Conservation (phyloP, 805 yeast genomes). For the Metschnikowia reukaufii region DNA sequence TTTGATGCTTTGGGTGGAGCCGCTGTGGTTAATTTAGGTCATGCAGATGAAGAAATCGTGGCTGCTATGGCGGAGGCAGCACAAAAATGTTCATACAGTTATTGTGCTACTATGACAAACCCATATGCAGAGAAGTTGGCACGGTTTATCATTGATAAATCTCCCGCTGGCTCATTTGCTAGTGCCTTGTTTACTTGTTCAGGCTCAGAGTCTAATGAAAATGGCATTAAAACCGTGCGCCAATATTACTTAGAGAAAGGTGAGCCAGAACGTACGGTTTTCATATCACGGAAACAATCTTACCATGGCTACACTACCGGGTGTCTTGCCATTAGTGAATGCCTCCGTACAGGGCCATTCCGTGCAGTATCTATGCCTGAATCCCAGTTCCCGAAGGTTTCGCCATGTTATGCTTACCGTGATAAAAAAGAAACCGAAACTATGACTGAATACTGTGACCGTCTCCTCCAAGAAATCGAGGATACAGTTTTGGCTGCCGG, state of each 20-base stretch:
- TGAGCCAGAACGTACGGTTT: slow-evolving; percentile 17
- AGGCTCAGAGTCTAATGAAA: slow-evolving; percentile 21
- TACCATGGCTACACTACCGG: slow-evolving; percentile 22
- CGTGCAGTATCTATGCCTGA: slow-evolving; percentile 14
- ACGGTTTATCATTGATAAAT: slow-evolving; percentile 16
- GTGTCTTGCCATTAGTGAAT: slow-evolving; percentile 16
- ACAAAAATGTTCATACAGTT: slow-evolving; percentile 14
- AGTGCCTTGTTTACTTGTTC: slow-evolving; percentile 20
- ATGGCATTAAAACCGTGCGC: slow-evolving; percentile 20
- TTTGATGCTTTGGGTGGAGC: slow-evolving; percentile 21
- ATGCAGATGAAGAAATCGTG: slow-evolving; percentile 17
- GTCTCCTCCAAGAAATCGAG: slow-evolving; percentile 17
- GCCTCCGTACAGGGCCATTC: slow-evolving; percentile 10
- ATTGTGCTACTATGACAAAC: slow-evolving; percentile 17
- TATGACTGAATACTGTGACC: slow-evolving; percentile 11
- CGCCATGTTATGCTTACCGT: slow-evolving; percentile 19
- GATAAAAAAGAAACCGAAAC: slow-evolving; percentile 13
- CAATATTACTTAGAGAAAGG: slow-evolving; percentile 20
- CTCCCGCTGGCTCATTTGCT: slow-evolving; percentile 18
- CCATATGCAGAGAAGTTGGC: slow-evolving; percentile 18
- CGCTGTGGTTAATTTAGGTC: slow-evolving; percentile 20
- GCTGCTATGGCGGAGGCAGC: slow-evolving; percentile 19
- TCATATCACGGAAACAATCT: slow-evolving; percentile 17
- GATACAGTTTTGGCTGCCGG: slow-evolving; percentile 15
- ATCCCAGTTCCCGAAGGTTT: slow-evolving; percentile 15